Evolutionary conservation across 106 monocot species (phyloP), one percentile per base, ranked within the genome.

Genomic region (Gastrodia elata): DNA sequence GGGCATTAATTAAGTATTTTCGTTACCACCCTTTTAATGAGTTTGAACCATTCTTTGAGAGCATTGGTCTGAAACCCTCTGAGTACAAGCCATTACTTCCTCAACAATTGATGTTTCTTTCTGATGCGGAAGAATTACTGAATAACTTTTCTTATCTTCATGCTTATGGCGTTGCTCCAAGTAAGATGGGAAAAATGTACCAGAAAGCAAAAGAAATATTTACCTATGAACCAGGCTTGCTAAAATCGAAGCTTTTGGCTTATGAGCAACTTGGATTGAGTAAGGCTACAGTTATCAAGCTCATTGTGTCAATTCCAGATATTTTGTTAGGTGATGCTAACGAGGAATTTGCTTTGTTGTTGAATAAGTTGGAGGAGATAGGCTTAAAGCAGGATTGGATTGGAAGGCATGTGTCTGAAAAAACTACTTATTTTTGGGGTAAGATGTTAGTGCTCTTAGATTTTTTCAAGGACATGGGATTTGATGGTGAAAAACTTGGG

Each of bases 1-100:
- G 68, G 55, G 84, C 80, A 28, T 56, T 90, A 24, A 30, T 33
- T 15, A 73, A 86, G 28, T 84, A 80, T 73, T 78, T 90, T 26
- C 71, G 78, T 14, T 90, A 81, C 71, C 80, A 97, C 52, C 90
- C 88, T 0, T 86, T 92, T 37, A 97, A 97, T 75, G 92, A 97
- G 71, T 92, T 88, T 28, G 92, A 97, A 68, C 88, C 88, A 26
- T 88, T 97, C 74, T 80, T 97, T n/a, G 92, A 97, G 81, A 92
- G 96, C 77, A 77, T 93, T 30, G 90, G 90, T 35, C 64, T 97
- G 77, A 80, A 81, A 39, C 84, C 80, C 20, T n/a, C 75, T 35
- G 83, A 92, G 68, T 70, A 85, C 30, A 73, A 46, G 38, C 38
- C 39, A 2, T 75, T 97, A 18, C 83, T 97, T 61, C 86, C 88